phyloP scores from a whole-genome alignment of 2,329 filamentous ascomycete genomes.

The Ascochyta fabae region DNA sequence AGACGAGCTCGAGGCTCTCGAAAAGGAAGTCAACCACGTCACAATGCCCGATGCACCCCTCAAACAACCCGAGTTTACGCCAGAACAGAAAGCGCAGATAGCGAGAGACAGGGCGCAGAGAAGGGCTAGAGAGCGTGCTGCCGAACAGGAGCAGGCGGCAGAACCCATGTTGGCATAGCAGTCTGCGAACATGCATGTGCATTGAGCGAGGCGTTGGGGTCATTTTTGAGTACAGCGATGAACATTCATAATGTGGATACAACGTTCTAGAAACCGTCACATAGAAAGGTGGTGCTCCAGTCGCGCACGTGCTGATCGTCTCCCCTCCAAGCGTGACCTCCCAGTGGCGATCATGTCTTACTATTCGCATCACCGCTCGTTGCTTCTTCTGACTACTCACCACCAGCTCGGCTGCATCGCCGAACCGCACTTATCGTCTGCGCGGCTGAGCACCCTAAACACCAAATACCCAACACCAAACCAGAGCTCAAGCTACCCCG shows the following conservation, averaged over 20 bases:
- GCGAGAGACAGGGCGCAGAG: constrained; percentile 43
- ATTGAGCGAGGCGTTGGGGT: constrained; percentile 47
- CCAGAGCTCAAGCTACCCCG: constrained; percentile 38
- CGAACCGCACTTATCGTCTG: not conserved
- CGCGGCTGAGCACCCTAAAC: not conserved
- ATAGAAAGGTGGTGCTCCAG: not conserved
- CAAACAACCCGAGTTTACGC: constrained; percentile 38
- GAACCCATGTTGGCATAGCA: constrained; percentile 46
- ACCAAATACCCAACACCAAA: not conserved
- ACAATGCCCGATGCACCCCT: constrained; percentile 51
- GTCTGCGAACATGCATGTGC: constrained; percentile 18
- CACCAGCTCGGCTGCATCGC: not conserved
- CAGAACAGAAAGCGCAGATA: constrained; percentile 37
- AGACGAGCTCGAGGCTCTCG: constrained; percentile 86
- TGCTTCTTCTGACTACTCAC: not conserved
- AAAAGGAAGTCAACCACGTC: constrained; percentile 63
- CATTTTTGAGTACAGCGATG: constrained; percentile 1
- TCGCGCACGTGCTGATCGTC: constrained; percentile 1
- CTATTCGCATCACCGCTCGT: not conserved
- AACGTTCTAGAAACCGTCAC: not conserved
- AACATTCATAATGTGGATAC: not conserved
- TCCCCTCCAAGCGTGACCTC: not conserved
- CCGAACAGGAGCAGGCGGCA: constrained; percentile 34
- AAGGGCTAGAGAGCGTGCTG: constrained; percentile 42
- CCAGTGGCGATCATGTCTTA: constrained; percentile 4